These are phyloP conservation scores for Cardamine occulta DNA, from an alignment of 345 rosid genomes.

Conservation along the genomic window DNA sequence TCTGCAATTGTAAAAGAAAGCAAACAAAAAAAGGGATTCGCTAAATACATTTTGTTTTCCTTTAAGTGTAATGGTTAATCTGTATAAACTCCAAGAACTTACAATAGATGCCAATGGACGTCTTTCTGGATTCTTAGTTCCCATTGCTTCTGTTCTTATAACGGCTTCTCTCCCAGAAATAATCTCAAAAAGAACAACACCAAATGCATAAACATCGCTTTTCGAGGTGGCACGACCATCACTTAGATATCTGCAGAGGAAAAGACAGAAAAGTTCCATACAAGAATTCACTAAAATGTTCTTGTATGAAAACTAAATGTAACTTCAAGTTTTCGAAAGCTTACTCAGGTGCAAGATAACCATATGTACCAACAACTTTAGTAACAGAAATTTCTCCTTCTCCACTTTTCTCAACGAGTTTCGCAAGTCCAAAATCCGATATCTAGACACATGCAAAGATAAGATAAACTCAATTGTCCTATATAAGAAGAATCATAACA, in stretches of 20 bases:
- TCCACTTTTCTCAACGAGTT: conserved; percentile 75
- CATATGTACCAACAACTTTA: conserved; percentile 96
- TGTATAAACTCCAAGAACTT: conserved; percentile 47
- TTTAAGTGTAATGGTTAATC: background rate
- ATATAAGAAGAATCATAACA: conserved; percentile 21
- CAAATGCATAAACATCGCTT: conserved; percentile 96
- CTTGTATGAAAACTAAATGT: background rate
- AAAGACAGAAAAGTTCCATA: conserved; percentile 11
- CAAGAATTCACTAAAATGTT: conserved; percentile 14
- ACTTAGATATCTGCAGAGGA: conserved; percentile 67
- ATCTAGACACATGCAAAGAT: conserved; percentile 55
- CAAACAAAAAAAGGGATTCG: background rate
- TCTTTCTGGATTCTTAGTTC: conserved; percentile 70
- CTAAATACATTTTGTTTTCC: background rate
- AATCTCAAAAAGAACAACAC: conserved; percentile 88
- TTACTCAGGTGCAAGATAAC: conserved; percentile 97
- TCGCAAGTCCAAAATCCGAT: conserved; percentile 95
- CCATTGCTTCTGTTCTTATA: conserved; percentile 64
- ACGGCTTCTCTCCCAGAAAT: conserved; percentile 91
- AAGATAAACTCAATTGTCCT: conserved; percentile 5
- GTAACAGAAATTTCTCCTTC: conserved; percentile 86
- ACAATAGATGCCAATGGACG: conserved; percentile 85
- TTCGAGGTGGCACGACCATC: conserved; percentile 86
- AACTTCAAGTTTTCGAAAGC: conserved; percentile 34
- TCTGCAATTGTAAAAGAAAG: conserved; percentile 51